Base-by-base conservation (phyloP, 768 basidiomycete genomes). In the Arthromyces matolae region DNA sequence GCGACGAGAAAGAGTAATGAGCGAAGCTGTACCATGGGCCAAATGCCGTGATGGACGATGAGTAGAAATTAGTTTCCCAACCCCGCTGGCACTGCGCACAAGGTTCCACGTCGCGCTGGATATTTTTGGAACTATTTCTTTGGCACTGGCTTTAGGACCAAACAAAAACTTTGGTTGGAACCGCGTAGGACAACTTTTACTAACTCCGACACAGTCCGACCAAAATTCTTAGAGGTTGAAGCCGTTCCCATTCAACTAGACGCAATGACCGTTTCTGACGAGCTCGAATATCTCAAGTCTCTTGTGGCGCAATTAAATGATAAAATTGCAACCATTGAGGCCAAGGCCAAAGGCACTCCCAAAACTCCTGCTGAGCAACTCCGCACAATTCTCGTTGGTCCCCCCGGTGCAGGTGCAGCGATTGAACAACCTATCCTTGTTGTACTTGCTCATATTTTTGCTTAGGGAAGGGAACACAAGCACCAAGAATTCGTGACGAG, bases 381-480 rank as follows among this genome's bases (percentile, higher is more conserved):
- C 51, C 79, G 95, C 39, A 85, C 95, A 57, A 92, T 99, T 59
- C 78, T 99, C 58, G 74, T 99, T 56, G 96, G 96, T 45, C 96
- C 96, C 51, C 96, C 96, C 35, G 96, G 96, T 59, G 91, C 96
- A 62, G 95, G 95, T 95, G 58, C 55, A 85, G 69, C 14, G 18
- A 35, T 22, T 7, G 40, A 8, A 46, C 13, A 28, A 5, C 19
- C 32, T 10, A 45, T 23, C 19, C 6, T 32, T 7, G 23, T n/a
- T n/a, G 18, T 8, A 14, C 8, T 18, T 18, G n/a, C 39, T 51
- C 10, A 45, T 33, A n/a, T 41, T 18, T 42, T 24, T 13, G 25
- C 47, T 23, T 62, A 96, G 95, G 95, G 57, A 99, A 99, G 78
- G 96, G 96, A 22, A 99, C 96, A 3, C 96, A 99, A 68, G 96